Evolutionary conservation across 768 basidiomycete genomes (phyloP).

Genomic region (Termitomyces sp.): DNA sequence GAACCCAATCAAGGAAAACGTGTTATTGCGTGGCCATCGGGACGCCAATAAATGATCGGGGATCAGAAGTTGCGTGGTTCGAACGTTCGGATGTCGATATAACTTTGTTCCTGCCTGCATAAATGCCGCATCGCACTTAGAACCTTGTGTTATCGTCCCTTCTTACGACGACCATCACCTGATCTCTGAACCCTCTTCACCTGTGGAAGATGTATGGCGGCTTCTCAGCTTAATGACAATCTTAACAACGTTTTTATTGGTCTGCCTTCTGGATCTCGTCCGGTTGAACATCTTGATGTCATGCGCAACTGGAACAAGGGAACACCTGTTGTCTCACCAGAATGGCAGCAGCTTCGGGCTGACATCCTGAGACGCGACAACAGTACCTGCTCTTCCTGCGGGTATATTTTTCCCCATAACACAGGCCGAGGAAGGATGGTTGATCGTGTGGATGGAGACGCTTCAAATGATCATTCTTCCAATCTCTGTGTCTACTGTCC

Average conservation of each 20-base stretch:
- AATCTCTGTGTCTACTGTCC: slow-evolving; percentile 11
- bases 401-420: slow-evolving; percentile 2
- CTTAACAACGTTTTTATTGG: background rate
- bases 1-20: background rate
- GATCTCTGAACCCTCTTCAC: background rate
- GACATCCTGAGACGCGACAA: slow-evolving; percentile 8
- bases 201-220: background rate
- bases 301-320: background rate
- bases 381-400: slow-evolving; percentile 11
- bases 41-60: background rate
- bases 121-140: background rate
- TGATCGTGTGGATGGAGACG: slow-evolving; percentile 8
- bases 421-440: slow-evolving; percentile 6
- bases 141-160: background rate
- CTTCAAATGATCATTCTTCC: slow-evolving; percentile 6
- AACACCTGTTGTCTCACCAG: background rate
- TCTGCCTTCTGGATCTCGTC: background rate
- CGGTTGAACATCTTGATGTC: slow-evolving; percentile 4
- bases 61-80: background rate
- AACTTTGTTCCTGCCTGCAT: background rate
- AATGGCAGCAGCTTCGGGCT: slow-evolving; percentile 5
- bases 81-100: background rate
- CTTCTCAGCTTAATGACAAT: background rate
- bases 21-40: background rate
- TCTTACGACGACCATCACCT: background rate